Evolutionary conservation across 495 filamentous ascomycete species (phyloP).

Genomic region (Talaromyces trachyspermus): DNA sequence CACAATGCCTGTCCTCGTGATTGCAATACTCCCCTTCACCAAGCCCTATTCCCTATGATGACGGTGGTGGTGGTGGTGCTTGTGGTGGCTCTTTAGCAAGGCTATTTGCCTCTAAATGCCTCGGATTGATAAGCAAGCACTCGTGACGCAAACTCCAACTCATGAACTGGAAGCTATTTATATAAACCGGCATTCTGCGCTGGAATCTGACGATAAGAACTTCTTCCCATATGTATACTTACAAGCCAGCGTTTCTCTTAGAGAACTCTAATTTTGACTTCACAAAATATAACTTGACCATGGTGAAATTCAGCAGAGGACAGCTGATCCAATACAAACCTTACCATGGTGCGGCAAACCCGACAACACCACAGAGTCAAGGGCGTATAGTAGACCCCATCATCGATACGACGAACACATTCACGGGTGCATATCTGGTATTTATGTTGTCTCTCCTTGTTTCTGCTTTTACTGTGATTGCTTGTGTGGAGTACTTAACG

Average conservation of each 20-base stretch:
- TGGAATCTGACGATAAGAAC: background rate
- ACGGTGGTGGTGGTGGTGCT: conserved; percentile 1
- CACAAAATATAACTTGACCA: background rate
- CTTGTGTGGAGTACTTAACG: too few relatives aligned
- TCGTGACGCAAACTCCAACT: background rate
- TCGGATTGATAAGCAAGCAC: too few relatives aligned
- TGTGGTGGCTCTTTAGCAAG: conserved; percentile 1
- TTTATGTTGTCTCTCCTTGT: background rate
- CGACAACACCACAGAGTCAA: background rate
- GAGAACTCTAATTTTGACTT: background rate
- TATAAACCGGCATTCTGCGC: background rate
- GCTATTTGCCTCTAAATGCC: background rate
- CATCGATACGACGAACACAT: conserved; percentile 6
- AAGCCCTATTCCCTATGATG: too few relatives aligned
- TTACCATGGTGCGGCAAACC: background rate
- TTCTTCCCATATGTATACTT: too few relatives aligned
- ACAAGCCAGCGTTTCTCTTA: too few relatives aligned
- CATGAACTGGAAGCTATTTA: background rate
- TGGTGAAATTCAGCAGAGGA: conserved; percentile 7
- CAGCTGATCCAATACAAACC: conserved; percentile 1
- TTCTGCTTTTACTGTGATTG: background rate
- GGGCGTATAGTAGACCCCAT: conserved; percentile 7
- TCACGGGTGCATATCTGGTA: conserved; percentile 7
- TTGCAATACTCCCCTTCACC: too few relatives aligned
- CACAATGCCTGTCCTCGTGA: too few relatives aligned